Evolutionary conservation across 352 stramenopile genomes (phyloP).

Genomic region (Globisporangium megalacanthum): DNA sequence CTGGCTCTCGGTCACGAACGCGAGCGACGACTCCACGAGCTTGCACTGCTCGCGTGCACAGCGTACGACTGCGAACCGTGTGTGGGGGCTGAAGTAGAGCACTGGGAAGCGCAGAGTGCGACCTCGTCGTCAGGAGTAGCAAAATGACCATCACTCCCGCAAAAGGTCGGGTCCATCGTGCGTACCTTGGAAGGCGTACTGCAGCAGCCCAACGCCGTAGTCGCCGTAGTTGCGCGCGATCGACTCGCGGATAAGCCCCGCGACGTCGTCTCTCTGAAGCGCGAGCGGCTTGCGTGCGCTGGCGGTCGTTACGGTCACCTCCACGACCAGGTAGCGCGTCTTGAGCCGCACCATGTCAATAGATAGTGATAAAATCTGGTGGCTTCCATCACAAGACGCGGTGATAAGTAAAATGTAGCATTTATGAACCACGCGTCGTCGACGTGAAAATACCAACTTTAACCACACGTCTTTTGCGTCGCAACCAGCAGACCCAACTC

Average conservation of each 20-base stretch:
- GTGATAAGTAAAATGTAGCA: too few relatives aligned
- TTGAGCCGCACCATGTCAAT: slow-evolving; percentile 67
- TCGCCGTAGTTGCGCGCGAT: slow-evolving; percentile 66
- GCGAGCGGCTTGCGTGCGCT: slow-evolving; percentile 30
- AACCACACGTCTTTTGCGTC: too few relatives aligned
- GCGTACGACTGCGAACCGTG: slow-evolving; percentile 45
- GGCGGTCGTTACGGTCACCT: slow-evolving; percentile 26
- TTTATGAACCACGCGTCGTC: too few relatives aligned
- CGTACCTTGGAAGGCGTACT: slow-evolving; percentile 77
- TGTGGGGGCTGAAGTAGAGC: slow-evolving; percentile 57
- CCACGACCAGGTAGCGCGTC: slow-evolving; percentile 67
- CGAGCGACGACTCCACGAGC: slow-evolving; percentile 66
- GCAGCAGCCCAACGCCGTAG: slow-evolving; percentile 51
- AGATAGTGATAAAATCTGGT: too few relatives aligned
- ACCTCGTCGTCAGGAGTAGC: neutral
- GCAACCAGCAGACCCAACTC: neutral
- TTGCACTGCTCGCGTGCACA: slow-evolving; percentile 67
- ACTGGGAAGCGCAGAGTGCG: slow-evolving; percentile 21
- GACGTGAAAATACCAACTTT: too few relatives aligned
- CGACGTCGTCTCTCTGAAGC: slow-evolving; percentile 59
- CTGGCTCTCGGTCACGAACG: slow-evolving; percentile 54
- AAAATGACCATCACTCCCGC: too few relatives aligned
- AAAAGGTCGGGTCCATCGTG: too few relatives aligned
- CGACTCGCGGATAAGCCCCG: slow-evolving; percentile 48
- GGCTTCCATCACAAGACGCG: too few relatives aligned